Base-by-base conservation (phyloP, 2,329 filamentous ascomycete species). In the Aureobasidium sp. region DNA sequence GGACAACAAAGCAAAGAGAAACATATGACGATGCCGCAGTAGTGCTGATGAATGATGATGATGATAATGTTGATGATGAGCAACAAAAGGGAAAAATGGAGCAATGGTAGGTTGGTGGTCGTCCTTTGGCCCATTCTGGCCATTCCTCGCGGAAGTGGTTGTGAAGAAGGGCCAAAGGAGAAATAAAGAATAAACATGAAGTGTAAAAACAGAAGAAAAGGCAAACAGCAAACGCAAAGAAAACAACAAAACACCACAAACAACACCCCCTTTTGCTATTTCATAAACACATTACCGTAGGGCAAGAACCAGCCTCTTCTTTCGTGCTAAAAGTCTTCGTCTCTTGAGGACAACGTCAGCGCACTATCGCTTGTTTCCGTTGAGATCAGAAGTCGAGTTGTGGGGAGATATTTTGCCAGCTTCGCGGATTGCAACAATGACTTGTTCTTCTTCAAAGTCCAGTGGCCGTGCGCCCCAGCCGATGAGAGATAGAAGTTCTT, bases 401-500 rank as follows among this genome's bases (percentile, higher is more conserved):
- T 57, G 39, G 14, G 57, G 45, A 39, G 44, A 49, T 2, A 66
- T 67, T 61, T 75, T 75, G 6, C 74, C 74, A 11, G 73, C 73
- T 56, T 72, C 72, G 27, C 73, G 62, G 19, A 76, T 70, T 33
- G 67, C 69, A 9, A 63, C 64, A 56, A 76, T 72, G 62, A 78
- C 76, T 14, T 72, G 72, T 47, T 78, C 75, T 61, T 75, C 77
- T 0, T 71, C 72, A 2, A 75, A 54, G 15, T 69, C 70, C 70
- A 71, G 72, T 24, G 65, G 63, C 45, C 68, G 67, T 33, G 68
- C 69, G 70, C 68, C 63, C 77, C 77, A 78, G 15, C 77, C 75
- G 9, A 81, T 66, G 29, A 76, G 64, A 6, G 72, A 72, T 24
- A 81, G 68, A 8, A 80, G 71, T 64, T 79, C 78, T 47, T 77